These are phyloP conservation scores for Stromatinia cepivora DNA, from an alignment of 2,329 filamentous ascomycete species.

Conservation along the genomic window DNA sequence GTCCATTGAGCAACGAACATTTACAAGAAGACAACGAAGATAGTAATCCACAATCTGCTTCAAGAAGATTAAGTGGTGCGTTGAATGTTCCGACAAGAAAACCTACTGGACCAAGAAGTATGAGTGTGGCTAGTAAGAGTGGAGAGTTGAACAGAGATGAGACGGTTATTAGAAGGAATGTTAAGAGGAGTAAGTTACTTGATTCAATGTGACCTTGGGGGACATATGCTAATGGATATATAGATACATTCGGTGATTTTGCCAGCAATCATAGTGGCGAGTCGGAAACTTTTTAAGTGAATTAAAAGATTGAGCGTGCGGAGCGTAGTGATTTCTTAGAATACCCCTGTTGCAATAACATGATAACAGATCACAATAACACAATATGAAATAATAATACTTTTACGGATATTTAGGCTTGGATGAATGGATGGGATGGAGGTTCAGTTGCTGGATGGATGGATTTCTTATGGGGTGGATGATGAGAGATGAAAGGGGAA, in stretches of 20 bases:
- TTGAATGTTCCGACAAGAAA: conserved; percentile 39
- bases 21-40: conserved; percentile 26
- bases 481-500: not conserved
- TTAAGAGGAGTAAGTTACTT: conserved; percentile 55
- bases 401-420: not conserved
- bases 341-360: conserved; percentile 13
- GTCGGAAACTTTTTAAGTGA: conserved; percentile 54
- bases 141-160: conserved; percentile 38
- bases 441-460: not conserved
- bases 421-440: not conserved
- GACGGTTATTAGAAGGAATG: conserved; percentile 37
- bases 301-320: not conserved
- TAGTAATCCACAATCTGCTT: conserved; percentile 31
- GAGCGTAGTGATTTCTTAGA: conserved; percentile 6
- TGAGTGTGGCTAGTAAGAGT: conserved; percentile 36
- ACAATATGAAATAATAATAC: conserved; percentile 14
- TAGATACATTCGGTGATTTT: conserved; percentile 56
- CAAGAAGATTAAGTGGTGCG: conserved; percentile 33
- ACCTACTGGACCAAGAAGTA: conserved; percentile 42
- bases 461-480: not conserved
- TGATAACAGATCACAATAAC: not conserved
- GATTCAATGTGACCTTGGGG: conserved; percentile 26
- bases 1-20: conserved; percentile 58
- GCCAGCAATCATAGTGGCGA: conserved; percentile 49
- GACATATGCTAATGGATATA: conserved; percentile 21